Evolutionary conservation across 2,329 filamentous ascomycete genomes (phyloP).

Genomic region (Arthrobotrys pseudoclavata): DNA sequence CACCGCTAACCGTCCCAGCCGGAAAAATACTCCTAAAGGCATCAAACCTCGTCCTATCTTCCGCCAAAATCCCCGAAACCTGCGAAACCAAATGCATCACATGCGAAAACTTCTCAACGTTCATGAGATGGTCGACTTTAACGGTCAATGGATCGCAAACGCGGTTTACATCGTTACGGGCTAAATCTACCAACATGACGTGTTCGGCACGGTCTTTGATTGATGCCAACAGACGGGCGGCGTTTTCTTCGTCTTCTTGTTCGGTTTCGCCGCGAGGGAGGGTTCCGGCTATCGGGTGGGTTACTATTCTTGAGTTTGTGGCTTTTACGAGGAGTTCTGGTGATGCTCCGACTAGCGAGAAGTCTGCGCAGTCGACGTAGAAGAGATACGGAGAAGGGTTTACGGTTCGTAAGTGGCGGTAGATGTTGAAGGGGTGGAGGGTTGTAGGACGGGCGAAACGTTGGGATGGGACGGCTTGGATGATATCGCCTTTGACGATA

Average conservation of each 20-base stretch:
- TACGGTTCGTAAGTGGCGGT: constrained; percentile 93
- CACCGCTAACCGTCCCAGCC: constrained; percentile 93
- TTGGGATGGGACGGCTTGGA: constrained; percentile 96
- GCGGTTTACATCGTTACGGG: constrained; percentile 95
- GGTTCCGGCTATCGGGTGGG: constrained; percentile 96
- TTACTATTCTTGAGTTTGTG: constrained; percentile 87
- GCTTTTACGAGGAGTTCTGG: constrained; percentile 95
- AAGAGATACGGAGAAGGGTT: constrained; percentile 98
- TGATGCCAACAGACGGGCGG: constrained; percentile 80
- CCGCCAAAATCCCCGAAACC: constrained; percentile 88
- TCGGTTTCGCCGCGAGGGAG: constrained; percentile 85
- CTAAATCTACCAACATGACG: constrained; percentile 97
- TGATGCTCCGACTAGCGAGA: constrained; percentile 94
- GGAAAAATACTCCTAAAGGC: constrained; percentile 97
- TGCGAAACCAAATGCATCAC: constrained; percentile 98
- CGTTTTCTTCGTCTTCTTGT: constrained; percentile 84
- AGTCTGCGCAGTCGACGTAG: constrained; percentile 90
- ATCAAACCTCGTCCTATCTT: constrained; percentile 89
- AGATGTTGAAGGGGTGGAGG: constrained; percentile 97
- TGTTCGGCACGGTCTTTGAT: constrained; percentile 95
- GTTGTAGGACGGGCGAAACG: constrained; percentile 89
- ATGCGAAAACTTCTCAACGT: constrained; percentile 93
- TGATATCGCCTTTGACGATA: constrained; percentile 92
- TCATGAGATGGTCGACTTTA: constrained; percentile 93
- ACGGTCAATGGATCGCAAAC: constrained; percentile 92